Evolutionary conservation across 257 asterid species (phyloP).

Genomic region (Penstemon barbatus): DNA sequence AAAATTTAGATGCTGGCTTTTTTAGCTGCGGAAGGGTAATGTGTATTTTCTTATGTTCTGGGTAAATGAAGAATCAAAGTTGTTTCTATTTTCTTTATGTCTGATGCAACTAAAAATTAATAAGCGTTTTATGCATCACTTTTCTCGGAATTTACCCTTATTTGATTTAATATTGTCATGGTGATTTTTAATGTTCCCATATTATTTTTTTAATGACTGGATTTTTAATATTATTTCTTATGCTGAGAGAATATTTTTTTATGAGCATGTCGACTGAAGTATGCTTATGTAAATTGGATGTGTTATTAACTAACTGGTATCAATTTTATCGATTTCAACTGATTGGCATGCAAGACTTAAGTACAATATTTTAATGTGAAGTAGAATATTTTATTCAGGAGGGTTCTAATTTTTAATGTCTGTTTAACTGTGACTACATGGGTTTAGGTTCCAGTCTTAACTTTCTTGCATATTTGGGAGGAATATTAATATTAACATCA

Average conservation of each 20-base stretch:
- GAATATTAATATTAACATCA: too few species aligned
- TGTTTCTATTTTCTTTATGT: background rate
- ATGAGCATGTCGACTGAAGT: conserved; percentile 10
- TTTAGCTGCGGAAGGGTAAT: conserved; percentile 23
- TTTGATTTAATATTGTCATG: too few species aligned
- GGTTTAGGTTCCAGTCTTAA: too few species aligned
- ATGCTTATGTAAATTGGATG: background rate
- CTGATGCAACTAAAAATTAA: background rate
- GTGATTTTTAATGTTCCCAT: too few species aligned
- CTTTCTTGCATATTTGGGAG: too few species aligned
- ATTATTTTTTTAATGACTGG: background rate
- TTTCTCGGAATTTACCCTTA: background rate
- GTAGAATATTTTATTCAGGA: background rate
- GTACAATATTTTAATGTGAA: background rate
- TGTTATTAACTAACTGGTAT: background rate
- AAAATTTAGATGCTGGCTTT: conserved; percentile 32
- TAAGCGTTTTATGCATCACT: background rate
- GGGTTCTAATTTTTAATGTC: background rate
- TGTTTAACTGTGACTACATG: background rate
- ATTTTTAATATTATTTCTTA: background rate
- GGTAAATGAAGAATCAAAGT: conserved; percentile 6
- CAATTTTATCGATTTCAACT: conserved; percentile 7
- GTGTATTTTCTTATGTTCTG: conserved; percentile 22
- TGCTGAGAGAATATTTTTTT: background rate
- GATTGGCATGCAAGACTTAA: conserved; percentile 4